Evolutionary conservation across 208 protist species (phyloP), one percentile per base, ranked within the genome.

Genomic region (Histomonas meleagridis): DNA sequence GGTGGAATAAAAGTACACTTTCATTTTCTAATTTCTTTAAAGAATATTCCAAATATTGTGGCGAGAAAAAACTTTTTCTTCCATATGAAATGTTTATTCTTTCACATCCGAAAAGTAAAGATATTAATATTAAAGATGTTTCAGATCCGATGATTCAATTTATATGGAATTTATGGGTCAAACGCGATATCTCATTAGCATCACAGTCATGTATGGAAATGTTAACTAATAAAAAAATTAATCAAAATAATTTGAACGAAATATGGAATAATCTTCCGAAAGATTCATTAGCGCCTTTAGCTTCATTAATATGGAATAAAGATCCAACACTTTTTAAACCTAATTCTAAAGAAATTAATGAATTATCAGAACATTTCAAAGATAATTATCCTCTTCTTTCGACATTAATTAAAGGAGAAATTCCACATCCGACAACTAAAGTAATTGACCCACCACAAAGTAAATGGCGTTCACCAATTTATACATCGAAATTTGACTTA

Each of bases 91-190:
- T 86, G 76, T 86, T 86, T 16, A 46, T 86, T 18, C 1, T 86
- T 18, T 51, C 76, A 1, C 76, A 86, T 86, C 76, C 40, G 3
- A 51, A 55, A 55, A 14, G 46, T 1, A 86, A 86, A 55, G 76
- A 86, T 21, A 55, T 86, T 28, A 46, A 86, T 49, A 38, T 86
- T 18, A 86, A 46, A 18, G 46, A 55, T 49, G 2, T 55, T 48
- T 2, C 51, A 53, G 26, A 55, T n/a, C 76, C 76, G 10, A n/a
- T 86, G 23, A 86, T 86, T 16, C 43, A 46, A 16, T 86, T 86
- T 48, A 86, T 86, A 5, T 86, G 76, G 76, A 46, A 86, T 86
- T 86, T 86, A 38, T 86, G 76, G 76, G 26, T 86, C 9, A 86
- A 86, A 46, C 43, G 76, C 51, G 76, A 86, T 86, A 12, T 46